Conservation (phyloP, 2,329 filamentous ascomycete genomes). For the Capronia epimyces region DNA sequence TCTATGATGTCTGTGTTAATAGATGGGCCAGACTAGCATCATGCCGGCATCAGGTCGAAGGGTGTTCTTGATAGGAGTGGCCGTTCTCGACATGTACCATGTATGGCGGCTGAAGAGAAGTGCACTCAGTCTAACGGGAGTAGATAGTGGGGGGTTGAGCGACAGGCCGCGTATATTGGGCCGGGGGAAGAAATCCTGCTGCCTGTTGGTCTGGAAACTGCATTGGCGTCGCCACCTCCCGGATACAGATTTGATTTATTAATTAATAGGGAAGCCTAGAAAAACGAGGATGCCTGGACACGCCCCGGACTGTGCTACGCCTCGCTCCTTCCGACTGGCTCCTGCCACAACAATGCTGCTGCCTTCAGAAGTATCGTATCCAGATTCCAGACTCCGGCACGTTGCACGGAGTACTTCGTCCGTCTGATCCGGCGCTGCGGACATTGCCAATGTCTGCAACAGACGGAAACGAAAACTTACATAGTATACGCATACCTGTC, state of each 20-base stretch:
- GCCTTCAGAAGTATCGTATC: constrained; percentile 4
- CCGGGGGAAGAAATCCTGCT: constrained; percentile 16
- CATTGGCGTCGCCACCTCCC: background rate
- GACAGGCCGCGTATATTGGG: constrained; percentile 20
- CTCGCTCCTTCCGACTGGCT: background rate
- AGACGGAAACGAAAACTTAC: too few species aligned
- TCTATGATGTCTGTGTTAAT: too few species aligned
- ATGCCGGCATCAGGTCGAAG: too few species aligned
- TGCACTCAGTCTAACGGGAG: too few species aligned
- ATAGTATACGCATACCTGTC: too few species aligned
- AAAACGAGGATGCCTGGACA: background rate
- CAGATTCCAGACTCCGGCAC: background rate
- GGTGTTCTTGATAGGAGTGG: background rate
- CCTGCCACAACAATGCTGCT: constrained; percentile 8
- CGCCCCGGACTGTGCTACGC: too few species aligned
- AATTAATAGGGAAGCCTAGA: background rate
- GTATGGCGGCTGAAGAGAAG: background rate
- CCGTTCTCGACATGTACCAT: too few species aligned
- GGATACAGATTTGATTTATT: too few species aligned
- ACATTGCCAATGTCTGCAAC: too few species aligned
- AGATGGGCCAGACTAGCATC: too few species aligned
- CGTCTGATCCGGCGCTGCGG: too few species aligned
- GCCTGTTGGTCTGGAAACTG: constrained; percentile 21
- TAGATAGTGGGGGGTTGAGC: constrained; percentile 4
- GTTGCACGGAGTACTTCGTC: too few species aligned